Conservation (phyloP, 2,329 filamentous ascomycete genomes). For the Fusarium drepaniforme region DNA sequence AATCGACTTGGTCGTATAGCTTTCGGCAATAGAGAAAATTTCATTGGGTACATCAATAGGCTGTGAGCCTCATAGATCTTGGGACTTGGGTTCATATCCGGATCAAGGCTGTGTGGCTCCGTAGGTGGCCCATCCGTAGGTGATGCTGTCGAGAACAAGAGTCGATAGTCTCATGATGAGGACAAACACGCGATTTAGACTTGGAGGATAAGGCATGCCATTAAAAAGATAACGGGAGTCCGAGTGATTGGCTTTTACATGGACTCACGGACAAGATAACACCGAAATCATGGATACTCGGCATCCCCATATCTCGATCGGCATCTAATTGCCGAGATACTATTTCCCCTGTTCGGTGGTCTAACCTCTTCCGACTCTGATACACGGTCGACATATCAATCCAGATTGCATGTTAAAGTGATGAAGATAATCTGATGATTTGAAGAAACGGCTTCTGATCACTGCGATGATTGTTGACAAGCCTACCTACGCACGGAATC, state of each 20-base stretch:
- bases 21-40: slow-evolving; percentile 7
- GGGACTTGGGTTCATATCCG: not conserved
- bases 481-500: too few relatives aligned
- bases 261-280: not conserved
- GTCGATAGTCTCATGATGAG: not conserved
- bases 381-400: not conserved
- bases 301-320: not conserved
- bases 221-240: not conserved
- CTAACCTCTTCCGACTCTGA: not conserved
- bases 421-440: not conserved
- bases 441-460: too few relatives aligned
- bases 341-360: not conserved
- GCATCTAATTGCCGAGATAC: not conserved
- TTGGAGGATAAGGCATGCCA: not conserved
- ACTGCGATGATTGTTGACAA: too few relatives aligned
- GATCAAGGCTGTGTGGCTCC: not conserved
- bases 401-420: not conserved
- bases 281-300: not conserved
- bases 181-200: not conserved
- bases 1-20: not conserved
- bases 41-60: not conserved
- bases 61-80: not conserved
- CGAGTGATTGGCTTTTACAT: not conserved
- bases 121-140: not conserved
- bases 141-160: not conserved